Base-by-base conservation (phyloP, 495 filamentous ascomycete species). In the Xanthoparmelia taractica region DNA sequence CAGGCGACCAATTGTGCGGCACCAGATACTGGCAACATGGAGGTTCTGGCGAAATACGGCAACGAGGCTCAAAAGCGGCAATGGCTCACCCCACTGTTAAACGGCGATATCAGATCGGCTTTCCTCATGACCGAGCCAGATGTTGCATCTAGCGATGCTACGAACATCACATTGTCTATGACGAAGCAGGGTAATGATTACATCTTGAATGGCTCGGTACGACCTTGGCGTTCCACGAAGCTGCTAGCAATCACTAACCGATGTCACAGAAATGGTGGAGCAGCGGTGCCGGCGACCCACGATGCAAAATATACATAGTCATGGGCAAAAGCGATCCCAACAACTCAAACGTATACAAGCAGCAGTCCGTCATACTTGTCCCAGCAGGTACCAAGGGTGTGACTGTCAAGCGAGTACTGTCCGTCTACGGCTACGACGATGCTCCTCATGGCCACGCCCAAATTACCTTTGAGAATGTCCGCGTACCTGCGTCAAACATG, bases 1-100 rank as follows among this genome's bases (percentile, higher is more conserved):
- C 63, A 84, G 82, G 91, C 92, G 13, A 90, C 88, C 66, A 96
- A 96, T 73, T 95, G 91, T 71, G 82, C 92, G 34, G 92, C 92
- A 17, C 92, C 92, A 8, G 92, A 96, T 73, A 96, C 92, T 0
- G 92, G 92, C 11, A 96, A 96, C 73, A 96, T 96, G 92, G 92
- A 96, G 71, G 91, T 96, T 38, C 73, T 96, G 59, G 92, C 92
- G 69, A 96, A 94, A 76, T 96, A 96, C 71, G 92, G 89, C 25
- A 92, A 88, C 64, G 89, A 92, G 0, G 85, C 79, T n/a, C 92
- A 96, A 77, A 96, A 96, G 82, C 82, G 81, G 68, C 72, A 88
- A 71, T 96, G 92, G 92, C 79, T 96, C 63, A 80, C 80, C 65
- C 92, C 91, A 1, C 74, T 96, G 71, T 80, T 96, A 77, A 85